phyloP scores from a whole-genome alignment of 179 eudicot species.

The Beta macrorhiza region DNA sequence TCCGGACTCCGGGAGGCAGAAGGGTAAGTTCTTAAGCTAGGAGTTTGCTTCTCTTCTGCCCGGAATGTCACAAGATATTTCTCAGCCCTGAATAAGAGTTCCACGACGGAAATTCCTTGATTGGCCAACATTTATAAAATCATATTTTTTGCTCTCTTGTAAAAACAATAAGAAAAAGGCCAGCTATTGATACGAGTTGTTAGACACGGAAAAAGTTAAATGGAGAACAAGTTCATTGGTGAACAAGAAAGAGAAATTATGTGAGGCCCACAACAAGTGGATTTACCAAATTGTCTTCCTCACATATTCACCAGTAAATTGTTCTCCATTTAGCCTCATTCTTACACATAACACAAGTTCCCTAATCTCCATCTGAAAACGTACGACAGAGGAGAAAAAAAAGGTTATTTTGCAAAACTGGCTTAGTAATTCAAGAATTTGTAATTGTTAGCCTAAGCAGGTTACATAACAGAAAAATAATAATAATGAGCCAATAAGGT shows the following conservation, averaged over 20 bases:
- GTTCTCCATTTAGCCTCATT: too few relatives aligned
- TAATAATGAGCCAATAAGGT: not conserved
- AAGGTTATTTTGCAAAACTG: not conserved
- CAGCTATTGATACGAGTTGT: not conserved
- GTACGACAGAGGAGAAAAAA: not conserved
- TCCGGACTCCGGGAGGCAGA: not conserved
- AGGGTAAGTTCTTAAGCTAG: not conserved
- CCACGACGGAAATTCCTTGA: not conserved
- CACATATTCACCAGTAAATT: too few relatives aligned
- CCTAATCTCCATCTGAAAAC: not conserved
- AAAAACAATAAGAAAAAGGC: not conserved
- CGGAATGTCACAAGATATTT: too few relatives aligned
- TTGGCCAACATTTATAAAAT: not conserved
- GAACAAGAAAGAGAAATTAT: too few relatives aligned
- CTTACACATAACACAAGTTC: not conserved
- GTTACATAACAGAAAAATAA: not conserved
- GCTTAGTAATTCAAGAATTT: constrained; percentile 4
- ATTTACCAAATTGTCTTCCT: too few relatives aligned
- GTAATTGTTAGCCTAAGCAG: not conserved
- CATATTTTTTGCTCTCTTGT: not conserved
- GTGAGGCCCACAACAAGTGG: too few relatives aligned
- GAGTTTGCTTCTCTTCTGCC: not conserved
- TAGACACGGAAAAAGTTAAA: not conserved
- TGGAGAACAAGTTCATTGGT: too few relatives aligned
- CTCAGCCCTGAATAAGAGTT: not conserved